phyloP scores from a whole-genome alignment of 306 rosid species.

The Prunus dulcis region DNA sequence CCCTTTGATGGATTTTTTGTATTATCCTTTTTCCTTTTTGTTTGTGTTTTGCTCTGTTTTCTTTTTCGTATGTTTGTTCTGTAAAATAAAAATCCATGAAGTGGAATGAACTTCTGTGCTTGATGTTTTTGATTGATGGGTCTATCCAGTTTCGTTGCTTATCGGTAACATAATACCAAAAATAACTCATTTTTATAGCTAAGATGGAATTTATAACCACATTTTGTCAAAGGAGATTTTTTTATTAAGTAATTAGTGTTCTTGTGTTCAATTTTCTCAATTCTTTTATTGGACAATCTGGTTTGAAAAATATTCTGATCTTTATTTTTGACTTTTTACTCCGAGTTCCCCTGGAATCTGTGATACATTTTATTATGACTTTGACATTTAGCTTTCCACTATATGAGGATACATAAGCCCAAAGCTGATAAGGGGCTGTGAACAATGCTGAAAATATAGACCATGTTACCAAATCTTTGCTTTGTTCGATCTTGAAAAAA shows the following conservation, averaged over 20 bases:
- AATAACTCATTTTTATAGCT: background rate
- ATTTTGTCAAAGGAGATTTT: background rate
- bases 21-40: background rate
- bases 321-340: background rate
- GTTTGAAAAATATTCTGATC: background rate
- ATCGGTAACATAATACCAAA: background rate
- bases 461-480: background rate
- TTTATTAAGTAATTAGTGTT: background rate
- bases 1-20: background rate
- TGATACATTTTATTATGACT: background rate
- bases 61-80: background rate
- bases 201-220: background rate
- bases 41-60: background rate
- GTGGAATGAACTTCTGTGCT: background rate
- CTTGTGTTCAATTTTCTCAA: background rate
- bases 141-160: background rate
- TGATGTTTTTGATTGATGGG: background rate
- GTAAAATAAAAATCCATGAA: background rate
- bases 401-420: background rate
- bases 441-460: background rate
- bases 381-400: slow-evolving; percentile 8
- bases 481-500: slow-evolving; percentile 21
- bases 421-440: slow-evolving; percentile 6
- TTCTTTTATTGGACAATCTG: background rate
- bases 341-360: background rate